phyloP scores from a whole-genome alignment of 345 rosid species.

The Ceriops zippeliana region DNA sequence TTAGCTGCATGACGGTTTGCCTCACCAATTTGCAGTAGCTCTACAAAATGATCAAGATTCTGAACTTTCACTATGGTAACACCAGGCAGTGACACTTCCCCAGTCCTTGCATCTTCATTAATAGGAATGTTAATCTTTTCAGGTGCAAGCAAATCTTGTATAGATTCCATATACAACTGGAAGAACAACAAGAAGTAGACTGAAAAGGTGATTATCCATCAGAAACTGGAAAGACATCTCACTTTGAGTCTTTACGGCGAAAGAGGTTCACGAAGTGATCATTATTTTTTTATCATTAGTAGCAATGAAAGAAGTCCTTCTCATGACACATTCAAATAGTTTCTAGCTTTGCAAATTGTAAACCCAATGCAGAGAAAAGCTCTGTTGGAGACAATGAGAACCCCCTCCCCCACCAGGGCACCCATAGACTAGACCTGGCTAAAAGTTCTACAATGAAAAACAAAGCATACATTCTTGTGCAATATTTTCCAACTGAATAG shows the following conservation, averaged over 20 bases:
- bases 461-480: too few species aligned
- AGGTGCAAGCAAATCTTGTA: slow-evolving; percentile 92
- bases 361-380: background rate
- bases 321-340: background rate
- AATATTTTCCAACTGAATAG: too few species aligned
- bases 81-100: slow-evolving; percentile 79
- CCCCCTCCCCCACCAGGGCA: too few species aligned
- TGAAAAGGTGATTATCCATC: background rate
- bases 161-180: slow-evolving; percentile 87
- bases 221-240: background rate
- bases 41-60: slow-evolving; percentile 62
- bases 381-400: too few species aligned
- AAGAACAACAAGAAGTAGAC: slow-evolving; percentile 16
- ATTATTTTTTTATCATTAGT: background rate
- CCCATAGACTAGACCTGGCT: too few species aligned
- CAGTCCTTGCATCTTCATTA: slow-evolving; percentile 73
- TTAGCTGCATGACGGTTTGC: slow-evolving; percentile 83
- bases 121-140: slow-evolving; percentile 68
- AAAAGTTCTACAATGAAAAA: too few species aligned
- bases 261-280: background rate
- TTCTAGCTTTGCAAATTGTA: background rate
- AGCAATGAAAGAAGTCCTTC: background rate
- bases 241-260: background rate
- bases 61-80: slow-evolving; percentile 57
- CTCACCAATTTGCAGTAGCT: slow-evolving; percentile 80